Evolutionary conservation across 805 yeast species (phyloP).

Genomic region (Priceomyces melissophilus): DNA sequence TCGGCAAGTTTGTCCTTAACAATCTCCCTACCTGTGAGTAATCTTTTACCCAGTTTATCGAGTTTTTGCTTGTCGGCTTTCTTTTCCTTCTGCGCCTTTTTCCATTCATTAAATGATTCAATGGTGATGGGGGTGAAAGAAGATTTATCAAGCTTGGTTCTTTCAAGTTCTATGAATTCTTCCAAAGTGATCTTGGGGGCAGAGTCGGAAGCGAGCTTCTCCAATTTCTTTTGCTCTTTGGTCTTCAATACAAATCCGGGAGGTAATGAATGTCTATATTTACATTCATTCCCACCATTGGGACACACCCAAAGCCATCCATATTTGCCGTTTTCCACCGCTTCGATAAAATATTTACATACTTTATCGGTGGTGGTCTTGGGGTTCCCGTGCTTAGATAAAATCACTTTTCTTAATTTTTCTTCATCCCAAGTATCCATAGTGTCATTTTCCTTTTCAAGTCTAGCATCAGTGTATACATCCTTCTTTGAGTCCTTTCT

Average conservation of each 20-base stretch:
- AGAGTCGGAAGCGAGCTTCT: constrained; percentile 75
- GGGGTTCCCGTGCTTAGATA: constrained; percentile 92
- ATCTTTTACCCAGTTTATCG: constrained; percentile 42
- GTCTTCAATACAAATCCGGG: constrained; percentile 96
- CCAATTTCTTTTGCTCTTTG: constrained; percentile 89
- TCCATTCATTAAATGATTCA: constrained; percentile 82
- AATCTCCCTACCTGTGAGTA: constrained; percentile 65
- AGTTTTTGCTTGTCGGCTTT: constrained; percentile 41
- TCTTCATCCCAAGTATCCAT: constrained; percentile 98
- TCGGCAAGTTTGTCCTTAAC: constrained; percentile 58
- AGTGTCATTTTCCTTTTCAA: constrained; percentile 70
- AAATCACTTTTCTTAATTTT: constrained; percentile 79
- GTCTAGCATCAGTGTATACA: constrained; percentile 85
- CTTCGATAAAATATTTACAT: constrained; percentile 91
- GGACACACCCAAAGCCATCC: constrained; percentile 99
- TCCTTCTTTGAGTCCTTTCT: constrained; percentile 89
- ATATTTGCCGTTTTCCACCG: constrained; percentile 94
- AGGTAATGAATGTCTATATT: constrained; percentile 92
- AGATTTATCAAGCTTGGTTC: constrained; percentile 72
- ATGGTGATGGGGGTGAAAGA: constrained; percentile 83
- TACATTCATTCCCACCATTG: constrained; percentile 88
- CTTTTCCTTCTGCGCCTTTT: constrained; percentile 59
- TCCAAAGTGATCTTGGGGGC: constrained; percentile 92
- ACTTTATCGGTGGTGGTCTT: constrained; percentile 92
- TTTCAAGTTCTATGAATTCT: constrained; percentile 92